Percentiles rank a stretch among this genome's conserved stretches.
These are phyloP conservation scores for Podila horticola DNA, from an alignment of 192 early-diverging fungal genomes.

Conservation along the genomic window DNA sequence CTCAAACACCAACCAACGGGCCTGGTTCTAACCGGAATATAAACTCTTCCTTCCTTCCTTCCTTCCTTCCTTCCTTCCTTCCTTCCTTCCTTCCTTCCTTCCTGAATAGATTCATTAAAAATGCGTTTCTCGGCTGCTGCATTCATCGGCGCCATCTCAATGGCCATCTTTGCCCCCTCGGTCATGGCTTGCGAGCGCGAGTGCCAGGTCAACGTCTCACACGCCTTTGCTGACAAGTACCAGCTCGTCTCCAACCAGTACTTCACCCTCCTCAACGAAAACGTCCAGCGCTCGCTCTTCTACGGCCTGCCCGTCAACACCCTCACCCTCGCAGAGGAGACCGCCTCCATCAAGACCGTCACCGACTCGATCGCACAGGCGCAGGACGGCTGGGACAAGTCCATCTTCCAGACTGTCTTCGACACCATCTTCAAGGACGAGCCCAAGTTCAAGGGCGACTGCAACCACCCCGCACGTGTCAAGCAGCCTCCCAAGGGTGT, in stretches of 20 bases:
- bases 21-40: neutral
- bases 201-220: constrained; percentile 60
- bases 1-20: too few species aligned
- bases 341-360: constrained; percentile 20
- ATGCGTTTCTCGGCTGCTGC: constrained; percentile 44
- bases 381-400: constrained; percentile 20
- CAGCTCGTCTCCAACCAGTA: constrained; percentile 37
- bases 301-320: constrained; percentile 33
- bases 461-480: constrained; percentile 60
- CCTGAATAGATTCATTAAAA: neutral
- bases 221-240: constrained; percentile 58
- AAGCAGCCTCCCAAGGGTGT: constrained; percentile 58
- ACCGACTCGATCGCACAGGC: constrained; percentile 25
- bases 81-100: neutral
- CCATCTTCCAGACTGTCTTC: constrained; percentile 50
- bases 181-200: constrained; percentile 60
- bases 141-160: constrained; percentile 33
- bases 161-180: constrained; percentile 30
- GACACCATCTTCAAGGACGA: constrained; percentile 59
- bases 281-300: constrained; percentile 29
- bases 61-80: neutral
- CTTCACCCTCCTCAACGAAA: constrained; percentile 27
- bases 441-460: constrained; percentile 66
- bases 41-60: neutral
- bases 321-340: constrained; percentile 16